Base-by-base conservation (phyloP, 371 early-diverging fungal genomes). In the Blyttiomyces sp. region DNA sequence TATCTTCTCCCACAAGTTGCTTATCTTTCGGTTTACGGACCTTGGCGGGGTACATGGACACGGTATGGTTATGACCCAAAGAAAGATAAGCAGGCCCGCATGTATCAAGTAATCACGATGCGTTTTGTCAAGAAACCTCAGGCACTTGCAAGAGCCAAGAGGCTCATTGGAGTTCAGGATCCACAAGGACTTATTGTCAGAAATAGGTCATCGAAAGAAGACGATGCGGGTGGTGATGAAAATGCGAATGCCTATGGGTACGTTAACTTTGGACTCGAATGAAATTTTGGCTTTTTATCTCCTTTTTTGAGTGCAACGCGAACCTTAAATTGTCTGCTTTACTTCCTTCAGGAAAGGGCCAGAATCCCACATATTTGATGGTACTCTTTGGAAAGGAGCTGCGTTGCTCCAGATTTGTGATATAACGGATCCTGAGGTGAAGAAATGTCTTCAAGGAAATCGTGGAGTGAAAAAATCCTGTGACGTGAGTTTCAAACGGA, bases 31-130 rank as follows among this genome's bases (percentile, higher is more conserved):
- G 35, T 58, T 13, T 65, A 36, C 23, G 89, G 89, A 5, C 82
- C 87, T 9, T 88, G 83, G 83, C 75, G 80, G 17, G 80, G 80
- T 26, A 64, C 63, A n/a, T 87, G 86, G 85, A 54, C 84, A 2
- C 66, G 70, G 28, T 86, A 81, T 59, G 88, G 87, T 0, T 66
- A 78, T 28, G 85, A 88, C 66, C 86, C 88, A 26, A 60, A 79
- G 55, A 66, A 43, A 52, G 82, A 85, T 39, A 28, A 23, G 0
- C 62, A 69, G 19, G 73, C 79, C 24, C 32, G 75, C 26, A 60
- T 75, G 70, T 84, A 80, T 69, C 74, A 74, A 57, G 50, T 73
- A 17, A 19, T 73, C 1, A 60, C 61, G 13, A 55, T 75, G 58
- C 53, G 73, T 32, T 59, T 54, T 31, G 32, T 68, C 28, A 77